Evolutionary conservation across 2,329 filamentous ascomycete species (phyloP), one percentile per base, ranked within the genome.

Genomic region (Phyllosticta ampelicida): DNA sequence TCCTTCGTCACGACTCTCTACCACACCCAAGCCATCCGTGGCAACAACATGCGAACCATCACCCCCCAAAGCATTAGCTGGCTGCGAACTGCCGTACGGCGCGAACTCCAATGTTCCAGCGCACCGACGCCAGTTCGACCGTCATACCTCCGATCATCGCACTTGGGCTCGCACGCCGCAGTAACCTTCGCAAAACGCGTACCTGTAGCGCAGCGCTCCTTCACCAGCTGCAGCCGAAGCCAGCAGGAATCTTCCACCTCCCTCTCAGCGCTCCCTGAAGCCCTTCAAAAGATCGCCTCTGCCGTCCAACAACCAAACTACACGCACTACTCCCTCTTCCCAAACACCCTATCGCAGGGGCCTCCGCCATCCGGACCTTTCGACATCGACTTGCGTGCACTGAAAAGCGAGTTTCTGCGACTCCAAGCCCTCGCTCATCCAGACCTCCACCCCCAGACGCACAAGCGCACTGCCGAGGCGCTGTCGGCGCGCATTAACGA

Each of bases 301-400:
- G 20, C 50, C 48, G 54, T 36, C 2, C 29, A 50, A 20, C 11
- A 29, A 21, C 36, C 36, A 20, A 21, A 53, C 20, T 18, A 49
- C 29, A 59, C 86, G 57, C 83, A 92, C 78, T 97, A 96, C 80
- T 83, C 86, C 58, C 83, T 97, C 74, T 99, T 99, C 78, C 90
- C 91, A 1, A 70, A 80, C 29, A 88, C 90, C 2, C 80, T 96
- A 3, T 83, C 90, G 0, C 56, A 72, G 1, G 92, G 92, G 1
- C 87, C 90, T 0, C 94, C 94, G 0, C 92, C 92, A 0, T 57
- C 68, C 0, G 86, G 90, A 0, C 79, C 84, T 60, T 99, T 97
- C 78, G 73, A 77, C 13, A 83, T 97, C 67, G 80, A 95, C 70
- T 70, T 82, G 11, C 77, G 80, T 59, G 77, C 81, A 16, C 81